A percentile compares a stretch with the other conserved stretches of the same genome.
Evolutionary conservation across 106 monocot genomes (phyloP).

Genomic region (Dendrobium catenatum): DNA sequence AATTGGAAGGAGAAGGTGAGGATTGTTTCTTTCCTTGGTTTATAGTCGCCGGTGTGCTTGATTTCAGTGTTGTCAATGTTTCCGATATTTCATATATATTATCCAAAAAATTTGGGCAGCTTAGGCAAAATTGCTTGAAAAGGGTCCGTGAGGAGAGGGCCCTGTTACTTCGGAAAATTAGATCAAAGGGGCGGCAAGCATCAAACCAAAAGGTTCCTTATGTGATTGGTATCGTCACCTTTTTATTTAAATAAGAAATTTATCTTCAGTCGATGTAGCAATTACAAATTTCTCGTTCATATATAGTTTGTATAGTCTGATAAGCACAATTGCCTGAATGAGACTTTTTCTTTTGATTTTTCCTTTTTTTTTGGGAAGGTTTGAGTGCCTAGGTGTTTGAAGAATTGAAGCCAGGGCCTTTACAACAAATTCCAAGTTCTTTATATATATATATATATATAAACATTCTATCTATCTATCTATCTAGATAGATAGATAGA

Average conservation of each 20-base stretch:
- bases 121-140: slow-evolving; percentile 71
- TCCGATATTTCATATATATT: neutral
- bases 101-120: slow-evolving; percentile 28
- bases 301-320: neutral
- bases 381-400: no score
- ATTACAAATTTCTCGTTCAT: neutral
- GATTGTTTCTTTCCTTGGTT: neutral
- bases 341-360: no score
- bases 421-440: no score
- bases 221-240: neutral
- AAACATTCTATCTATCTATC: no score
- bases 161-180: slow-evolving; percentile 68
- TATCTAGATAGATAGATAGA: no score
- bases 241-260: slow-evolving; percentile 6
- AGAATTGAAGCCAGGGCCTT: no score
- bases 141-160: slow-evolving; percentile 62
- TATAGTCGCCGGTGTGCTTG: neutral
- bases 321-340: neutral
- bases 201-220: slow-evolving; percentile 38
- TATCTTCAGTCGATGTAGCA: neutral
- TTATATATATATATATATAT: no score
- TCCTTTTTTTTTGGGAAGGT: no score
- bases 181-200: slow-evolving; percentile 30
- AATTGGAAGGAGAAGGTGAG: slow-evolving; percentile 66
- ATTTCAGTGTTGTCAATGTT: neutral